A percentile compares a stretch with the other conserved stretches of the same genome.
Conservation (phyloP, 2,329 filamentous ascomycete genomes). For the Talaromyces sp. region DNA sequence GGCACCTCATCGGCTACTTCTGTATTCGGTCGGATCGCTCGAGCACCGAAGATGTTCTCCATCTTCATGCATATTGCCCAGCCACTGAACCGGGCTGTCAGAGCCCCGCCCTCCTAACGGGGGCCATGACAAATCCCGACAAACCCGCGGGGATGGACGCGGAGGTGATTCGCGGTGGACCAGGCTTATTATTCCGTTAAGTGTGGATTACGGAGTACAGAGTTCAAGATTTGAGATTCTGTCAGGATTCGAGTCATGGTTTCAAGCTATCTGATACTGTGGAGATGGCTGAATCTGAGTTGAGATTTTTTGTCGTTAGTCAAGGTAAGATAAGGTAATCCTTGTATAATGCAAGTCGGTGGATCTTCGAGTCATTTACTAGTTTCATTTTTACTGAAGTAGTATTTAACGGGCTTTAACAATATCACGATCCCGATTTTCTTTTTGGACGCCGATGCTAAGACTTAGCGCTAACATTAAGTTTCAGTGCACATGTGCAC, state of each 20-base stretch:
- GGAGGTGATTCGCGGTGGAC: constrained; percentile 4
- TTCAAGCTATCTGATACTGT: not conserved
- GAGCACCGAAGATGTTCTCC: not conserved
- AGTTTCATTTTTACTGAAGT: too few relatives aligned
- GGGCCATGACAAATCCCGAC: constrained; percentile 23
- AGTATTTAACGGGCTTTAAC: too few relatives aligned
- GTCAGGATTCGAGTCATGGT: not conserved
- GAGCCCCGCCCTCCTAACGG: not conserved
- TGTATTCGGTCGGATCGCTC: too few relatives aligned
- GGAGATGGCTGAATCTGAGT: not conserved
- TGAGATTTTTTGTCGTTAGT: not conserved
- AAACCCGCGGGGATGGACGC: constrained; percentile 2
- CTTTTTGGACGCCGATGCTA: too few relatives aligned
- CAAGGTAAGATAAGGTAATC: too few relatives aligned
- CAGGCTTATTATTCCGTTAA: not conserved
- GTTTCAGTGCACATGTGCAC: too few relatives aligned
- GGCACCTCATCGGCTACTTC: too few relatives aligned
- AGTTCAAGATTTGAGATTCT: not conserved
- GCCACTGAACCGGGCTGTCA: constrained; percentile 8
- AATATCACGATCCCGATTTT: not conserved
- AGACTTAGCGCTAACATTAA: too few relatives aligned
- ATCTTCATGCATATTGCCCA: not conserved
- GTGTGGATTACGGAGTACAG: not conserved
- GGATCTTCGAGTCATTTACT: not conserved
- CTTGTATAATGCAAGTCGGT: not conserved